Percentiles rank a stretch among this genome's conserved stretches.
These are phyloP conservation scores for Kluyveromyces starmeri DNA, from an alignment of 805 yeast species.

Conservation along the genomic window DNA sequence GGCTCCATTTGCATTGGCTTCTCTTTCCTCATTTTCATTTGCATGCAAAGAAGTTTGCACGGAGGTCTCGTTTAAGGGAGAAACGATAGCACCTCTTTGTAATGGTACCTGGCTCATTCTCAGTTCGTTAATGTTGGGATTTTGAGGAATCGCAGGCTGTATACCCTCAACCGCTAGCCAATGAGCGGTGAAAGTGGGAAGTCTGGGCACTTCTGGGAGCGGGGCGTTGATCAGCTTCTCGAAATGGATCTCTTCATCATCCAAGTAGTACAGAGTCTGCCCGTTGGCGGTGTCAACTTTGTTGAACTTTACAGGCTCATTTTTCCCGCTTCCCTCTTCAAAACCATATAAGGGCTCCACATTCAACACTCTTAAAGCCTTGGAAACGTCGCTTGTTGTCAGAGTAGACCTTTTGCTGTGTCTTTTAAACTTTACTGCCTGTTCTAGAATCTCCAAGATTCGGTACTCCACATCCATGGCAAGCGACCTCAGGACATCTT, in stretches of 20 bases:
- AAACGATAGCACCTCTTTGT: slow-evolving; percentile 73
- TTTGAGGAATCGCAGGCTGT: slow-evolving; percentile 95
- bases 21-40: slow-evolving; percentile 14
- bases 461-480: slow-evolving; percentile 99
- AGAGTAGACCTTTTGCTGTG: slow-evolving; percentile 80
- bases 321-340: slow-evolving; percentile 37
- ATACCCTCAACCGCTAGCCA: slow-evolving; percentile 99
- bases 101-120: slow-evolving; percentile 61
- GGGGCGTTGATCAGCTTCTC: slow-evolving; percentile 91
- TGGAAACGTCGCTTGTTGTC: slow-evolving; percentile 70
- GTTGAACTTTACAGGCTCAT: slow-evolving; percentile 62
- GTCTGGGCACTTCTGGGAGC: slow-evolving; percentile 88
- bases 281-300: slow-evolving; percentile 89
- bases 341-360: slow-evolving; percentile 93
- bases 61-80: slow-evolving; percentile 46
- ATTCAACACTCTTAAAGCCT: slow-evolving; percentile 76
- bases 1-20: slow-evolving; percentile 12
- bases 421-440: slow-evolving; percentile 92
- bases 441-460: slow-evolving; percentile 89
- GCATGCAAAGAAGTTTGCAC: slow-evolving; percentile 24
- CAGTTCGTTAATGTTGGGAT: slow-evolving; percentile 74
- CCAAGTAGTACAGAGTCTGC: slow-evolving; percentile 85
- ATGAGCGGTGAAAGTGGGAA: slow-evolving; percentile 86
- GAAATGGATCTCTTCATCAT: slow-evolving; percentile 88
- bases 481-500: slow-evolving; percentile 85